phyloP scores from a whole-genome alignment of 768 basidiomycete genomes.

The Paxillus ammoniavirescens region DNA sequence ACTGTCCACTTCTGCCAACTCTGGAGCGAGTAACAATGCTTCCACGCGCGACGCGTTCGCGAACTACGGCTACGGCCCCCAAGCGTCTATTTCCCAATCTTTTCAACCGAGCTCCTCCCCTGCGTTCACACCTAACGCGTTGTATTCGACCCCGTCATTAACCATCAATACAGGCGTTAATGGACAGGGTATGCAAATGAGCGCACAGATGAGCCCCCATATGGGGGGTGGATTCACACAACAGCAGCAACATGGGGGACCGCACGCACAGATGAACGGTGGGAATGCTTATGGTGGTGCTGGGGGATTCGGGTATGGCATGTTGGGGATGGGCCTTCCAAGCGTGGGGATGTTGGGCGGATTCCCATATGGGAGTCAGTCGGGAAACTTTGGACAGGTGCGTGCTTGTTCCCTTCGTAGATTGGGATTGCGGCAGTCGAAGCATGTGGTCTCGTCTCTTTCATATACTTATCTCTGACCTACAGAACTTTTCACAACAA shows the following conservation, averaged over 20 bases:
- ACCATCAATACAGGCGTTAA: constrained; percentile 59
- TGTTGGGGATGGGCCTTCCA: constrained; percentile 81
- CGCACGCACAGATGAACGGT: constrained; percentile 44
- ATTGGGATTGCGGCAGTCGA: background rate
- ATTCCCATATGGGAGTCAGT: constrained; percentile 71
- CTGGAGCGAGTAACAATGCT: constrained; percentile 28
- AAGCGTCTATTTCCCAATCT: constrained; percentile 60
- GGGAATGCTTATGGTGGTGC: constrained; percentile 55
- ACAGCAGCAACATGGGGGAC: constrained; percentile 30
- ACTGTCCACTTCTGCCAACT: constrained; percentile 36
- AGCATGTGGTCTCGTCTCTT: background rate
- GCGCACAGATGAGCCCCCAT: constrained; percentile 70
- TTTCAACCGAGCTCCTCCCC: constrained; percentile 46
- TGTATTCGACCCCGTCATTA: constrained; percentile 74
- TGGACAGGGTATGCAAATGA: constrained; percentile 44
- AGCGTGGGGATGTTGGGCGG: constrained; percentile 68
- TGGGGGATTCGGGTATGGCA: constrained; percentile 56
- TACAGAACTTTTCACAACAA: constrained; percentile 45
- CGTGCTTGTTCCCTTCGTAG: constrained; percentile 6
- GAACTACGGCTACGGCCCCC: constrained; percentile 85
- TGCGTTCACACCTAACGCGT: constrained; percentile 52
- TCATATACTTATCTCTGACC: constrained; percentile 5
- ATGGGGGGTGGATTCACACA: constrained; percentile 54
- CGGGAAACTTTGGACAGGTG: constrained; percentile 69
- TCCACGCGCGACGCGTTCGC: constrained; percentile 70